These are phyloP conservation scores for Corymbia citriodora DNA, from an alignment of 441 rosid genomes.

Conservation along the genomic window DNA sequence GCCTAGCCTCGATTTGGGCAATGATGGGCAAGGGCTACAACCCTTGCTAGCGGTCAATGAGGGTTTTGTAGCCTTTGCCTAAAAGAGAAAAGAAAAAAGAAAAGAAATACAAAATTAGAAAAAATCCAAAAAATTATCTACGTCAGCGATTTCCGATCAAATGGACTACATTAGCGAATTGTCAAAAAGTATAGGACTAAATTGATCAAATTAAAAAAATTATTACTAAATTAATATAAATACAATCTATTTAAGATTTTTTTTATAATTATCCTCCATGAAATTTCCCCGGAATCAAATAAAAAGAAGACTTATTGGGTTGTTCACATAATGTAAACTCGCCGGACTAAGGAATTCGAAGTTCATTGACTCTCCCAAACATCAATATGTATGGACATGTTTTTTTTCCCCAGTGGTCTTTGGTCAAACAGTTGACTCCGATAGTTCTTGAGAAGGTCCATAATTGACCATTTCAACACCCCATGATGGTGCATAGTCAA, in stretches of 20 bases:
- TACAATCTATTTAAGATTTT: fast-evolving
- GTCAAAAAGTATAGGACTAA: fast-evolving
- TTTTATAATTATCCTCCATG: not conserved
- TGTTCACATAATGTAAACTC: not conserved
- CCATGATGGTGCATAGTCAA: not conserved
- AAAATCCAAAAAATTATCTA: not conserved
- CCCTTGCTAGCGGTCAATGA: not conserved
- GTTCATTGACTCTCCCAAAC: not conserved
- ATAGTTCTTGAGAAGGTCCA: not conserved
- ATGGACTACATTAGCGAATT: not conserved
- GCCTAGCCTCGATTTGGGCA: not conserved
- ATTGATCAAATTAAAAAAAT: not conserved
- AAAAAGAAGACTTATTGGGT: not conserved
- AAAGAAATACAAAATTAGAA: not conserved
- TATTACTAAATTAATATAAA: not conserved
- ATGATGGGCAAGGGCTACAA: not conserved
- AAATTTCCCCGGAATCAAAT: not conserved
- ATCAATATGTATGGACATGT: not conserved
- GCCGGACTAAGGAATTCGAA: not conserved
- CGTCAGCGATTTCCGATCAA: fast-evolving
- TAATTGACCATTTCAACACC: not conserved
- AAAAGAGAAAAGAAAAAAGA: not conserved
- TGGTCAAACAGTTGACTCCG: not conserved
- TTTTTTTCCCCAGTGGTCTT: not conserved
- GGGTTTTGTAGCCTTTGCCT: not conserved